A percentile compares a stretch with the other conserved stretches of the same genome.
Evolutionary conservation across 192 early-diverging fungal genomes (phyloP).

Genomic region (Entophlyctis luteolus): DNA sequence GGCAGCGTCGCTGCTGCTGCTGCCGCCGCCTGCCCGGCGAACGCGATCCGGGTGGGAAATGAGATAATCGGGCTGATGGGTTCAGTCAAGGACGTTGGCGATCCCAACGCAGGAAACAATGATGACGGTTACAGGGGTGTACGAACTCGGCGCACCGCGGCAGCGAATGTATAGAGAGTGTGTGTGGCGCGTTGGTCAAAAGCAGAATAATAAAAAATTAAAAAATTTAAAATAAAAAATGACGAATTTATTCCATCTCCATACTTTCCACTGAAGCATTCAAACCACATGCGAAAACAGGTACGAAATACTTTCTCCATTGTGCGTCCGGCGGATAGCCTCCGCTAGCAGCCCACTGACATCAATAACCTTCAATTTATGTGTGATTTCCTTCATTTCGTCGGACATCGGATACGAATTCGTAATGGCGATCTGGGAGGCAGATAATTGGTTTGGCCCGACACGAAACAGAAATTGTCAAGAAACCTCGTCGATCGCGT

Average conservation of each 20-base stretch:
- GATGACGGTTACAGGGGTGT: background rate
- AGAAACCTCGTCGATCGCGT: slow-evolving; percentile 64
- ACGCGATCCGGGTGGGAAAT: background rate
- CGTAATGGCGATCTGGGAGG: slow-evolving; percentile 76
- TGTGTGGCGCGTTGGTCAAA: background rate
- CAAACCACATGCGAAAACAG: slow-evolving; percentile 58
- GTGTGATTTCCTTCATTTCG: slow-evolving; percentile 62
- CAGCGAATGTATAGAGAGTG: no score
- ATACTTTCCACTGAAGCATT: no score
- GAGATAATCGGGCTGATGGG: slow-evolving; percentile 5
- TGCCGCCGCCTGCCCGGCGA: background rate
- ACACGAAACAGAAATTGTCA: background rate
- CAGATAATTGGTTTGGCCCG: no score
- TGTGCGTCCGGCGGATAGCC: slow-evolving; percentile 89
- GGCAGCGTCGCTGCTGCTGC: background rate
- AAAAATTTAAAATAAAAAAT: background rate
- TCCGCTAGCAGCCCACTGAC: slow-evolving; percentile 87
- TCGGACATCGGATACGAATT: slow-evolving; percentile 82
- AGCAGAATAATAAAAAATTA: background rate
- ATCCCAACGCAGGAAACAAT: background rate
- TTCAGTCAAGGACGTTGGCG: slow-evolving; percentile 2
- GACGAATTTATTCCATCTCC: background rate
- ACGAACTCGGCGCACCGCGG: background rate
- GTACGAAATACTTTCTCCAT: slow-evolving; percentile 90
- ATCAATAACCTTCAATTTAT: slow-evolving; percentile 83